Conservation (phyloP, 2,329 filamentous ascomycete genomes). For the Venturia effusa region DNA sequence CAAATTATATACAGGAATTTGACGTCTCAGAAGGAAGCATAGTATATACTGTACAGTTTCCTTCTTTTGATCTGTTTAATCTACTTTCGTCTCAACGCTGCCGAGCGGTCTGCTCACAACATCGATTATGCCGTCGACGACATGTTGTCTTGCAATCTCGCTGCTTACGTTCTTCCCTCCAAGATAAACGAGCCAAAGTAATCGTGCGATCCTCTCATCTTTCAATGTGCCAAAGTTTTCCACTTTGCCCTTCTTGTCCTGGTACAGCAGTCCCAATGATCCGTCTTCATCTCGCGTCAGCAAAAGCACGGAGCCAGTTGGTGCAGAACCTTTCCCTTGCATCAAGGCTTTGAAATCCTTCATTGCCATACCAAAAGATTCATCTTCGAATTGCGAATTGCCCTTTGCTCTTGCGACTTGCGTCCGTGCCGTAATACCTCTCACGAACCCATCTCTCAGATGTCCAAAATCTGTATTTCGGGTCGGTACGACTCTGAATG, state of each 20-base stretch:
- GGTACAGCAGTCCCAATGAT: conserved; percentile 55
- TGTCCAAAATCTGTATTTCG: conserved; percentile 91
- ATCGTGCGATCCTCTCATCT: conserved; percentile 69
- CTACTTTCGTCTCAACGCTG: conserved; percentile 71
- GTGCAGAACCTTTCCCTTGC: conserved; percentile 62
- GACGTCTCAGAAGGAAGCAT: background rate
- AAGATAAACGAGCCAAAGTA: conserved; percentile 85
- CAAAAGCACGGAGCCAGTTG: conserved; percentile 69
- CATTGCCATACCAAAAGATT: conserved; percentile 65
- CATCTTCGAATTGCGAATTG: conserved; percentile 51
- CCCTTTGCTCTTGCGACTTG: conserved; percentile 42
- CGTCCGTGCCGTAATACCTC: conserved; percentile 67
- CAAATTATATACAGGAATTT: background rate
- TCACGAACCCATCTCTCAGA: conserved; percentile 80
- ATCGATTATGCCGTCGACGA: conserved; percentile 78
- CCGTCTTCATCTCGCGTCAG: conserved; percentile 58
- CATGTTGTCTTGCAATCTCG: conserved; percentile 65
- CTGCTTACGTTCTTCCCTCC: conserved; percentile 80
- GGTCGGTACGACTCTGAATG: conserved; percentile 79
- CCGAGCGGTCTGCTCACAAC: conserved; percentile 83
- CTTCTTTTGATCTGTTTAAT: conserved; percentile 20
- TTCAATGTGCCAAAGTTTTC: conserved; percentile 53
- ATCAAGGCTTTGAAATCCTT: conserved; percentile 74
- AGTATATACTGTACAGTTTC: background rate
- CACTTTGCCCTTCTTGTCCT: conserved; percentile 40